Evolutionary conservation across 169 alveolate species (phyloP), one percentile per base, ranked within the genome.

Genomic region (Eimeria acervulina): DNA sequence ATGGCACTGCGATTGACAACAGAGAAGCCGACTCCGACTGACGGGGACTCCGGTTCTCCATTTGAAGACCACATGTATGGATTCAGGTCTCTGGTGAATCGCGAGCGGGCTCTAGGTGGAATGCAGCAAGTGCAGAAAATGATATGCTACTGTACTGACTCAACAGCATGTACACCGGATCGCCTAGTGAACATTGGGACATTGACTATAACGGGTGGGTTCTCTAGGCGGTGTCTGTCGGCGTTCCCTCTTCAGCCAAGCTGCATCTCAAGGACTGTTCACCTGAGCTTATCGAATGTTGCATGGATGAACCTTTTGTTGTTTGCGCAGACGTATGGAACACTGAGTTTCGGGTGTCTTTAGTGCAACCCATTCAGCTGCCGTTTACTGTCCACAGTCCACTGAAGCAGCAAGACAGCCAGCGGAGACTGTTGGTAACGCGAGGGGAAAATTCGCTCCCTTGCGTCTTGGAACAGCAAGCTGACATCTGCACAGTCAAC

Each of bases 91-190:
- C 88, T 51, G 8, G 94, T 93, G 72, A 4, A 19, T 23, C 87
- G 96, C 76, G 40, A 55, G 26, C 36, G 23, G 44, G 93, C 88
- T 15, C 55, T 93, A 23, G 28, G 81, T 5, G 63, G 80, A 21
- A 19, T 31, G 66, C 38, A 2, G 84, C 66, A 63, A 81, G 40
- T 70, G 84, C 88, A 47, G 33, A 81, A 59, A 23, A 36, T 42
- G 78, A 63, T 93, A 15, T 93, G 96, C 89, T 93, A 93, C 80
- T 93, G 96, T 28, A 63, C 96, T 7, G 89, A 44, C 21, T 61
- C 76, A n/a, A 44, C 88, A n/a, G 59, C 74, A 19, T 93, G 96
- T 68, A 52, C 88, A 13, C 87, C 93, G 10, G 89, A 84, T 28
- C 89, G 61, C 13, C 93, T 80, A n/a, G 47, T 93, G 55, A 51